Percentiles rank a stretch among this genome's conserved stretches.
phyloP scores from a whole-genome alignment of 2,329 filamentous ascomycete genomes.

The Aspergillus spinulosporus region DNA sequence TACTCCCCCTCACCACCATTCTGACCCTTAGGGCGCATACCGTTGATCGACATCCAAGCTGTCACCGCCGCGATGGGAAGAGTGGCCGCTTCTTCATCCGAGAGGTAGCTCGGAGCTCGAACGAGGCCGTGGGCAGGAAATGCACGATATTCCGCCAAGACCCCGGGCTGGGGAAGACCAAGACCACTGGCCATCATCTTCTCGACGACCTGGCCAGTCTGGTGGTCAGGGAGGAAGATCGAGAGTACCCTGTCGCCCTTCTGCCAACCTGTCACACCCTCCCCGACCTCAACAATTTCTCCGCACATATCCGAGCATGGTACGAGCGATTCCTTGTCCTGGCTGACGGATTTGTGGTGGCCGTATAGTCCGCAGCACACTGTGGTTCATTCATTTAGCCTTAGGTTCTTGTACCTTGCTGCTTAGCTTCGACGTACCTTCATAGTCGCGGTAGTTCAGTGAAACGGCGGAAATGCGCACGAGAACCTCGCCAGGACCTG shows the following conservation, averaged over 20 bases:
- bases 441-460: slow-evolving; percentile 56
- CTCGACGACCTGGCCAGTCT: slow-evolving; percentile 60
- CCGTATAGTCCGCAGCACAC: slow-evolving; percentile 67
- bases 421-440: slow-evolving; percentile 49
- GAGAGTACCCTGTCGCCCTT: slow-evolving; percentile 66
- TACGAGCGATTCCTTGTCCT: slow-evolving; percentile 50
- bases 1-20: slow-evolving; percentile 49
- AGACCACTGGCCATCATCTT: slow-evolving; percentile 58
- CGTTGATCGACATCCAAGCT: slow-evolving; percentile 53
- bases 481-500: slow-evolving; percentile 56
- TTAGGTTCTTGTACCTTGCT: too few species aligned
- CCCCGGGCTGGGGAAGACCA: slow-evolving; percentile 58
- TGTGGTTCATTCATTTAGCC: slow-evolving; percentile 29
- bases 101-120: slow-evolving; percentile 40
- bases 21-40: slow-evolving; percentile 42
- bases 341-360: slow-evolving; percentile 59
- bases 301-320: slow-evolving; percentile 71
- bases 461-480: slow-evolving; percentile 56
- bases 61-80: slow-evolving; percentile 52
- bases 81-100: slow-evolving; percentile 42
- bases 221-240: slow-evolving; percentile 58
- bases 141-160: slow-evolving; percentile 45
- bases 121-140: slow-evolving; percentile 45
- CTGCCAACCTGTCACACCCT: slow-evolving; percentile 51
- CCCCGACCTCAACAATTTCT: slow-evolving; percentile 54